Conservation (phyloP, 2,329 filamentous ascomycete genomes). For the Fusarium nanum region DNA sequence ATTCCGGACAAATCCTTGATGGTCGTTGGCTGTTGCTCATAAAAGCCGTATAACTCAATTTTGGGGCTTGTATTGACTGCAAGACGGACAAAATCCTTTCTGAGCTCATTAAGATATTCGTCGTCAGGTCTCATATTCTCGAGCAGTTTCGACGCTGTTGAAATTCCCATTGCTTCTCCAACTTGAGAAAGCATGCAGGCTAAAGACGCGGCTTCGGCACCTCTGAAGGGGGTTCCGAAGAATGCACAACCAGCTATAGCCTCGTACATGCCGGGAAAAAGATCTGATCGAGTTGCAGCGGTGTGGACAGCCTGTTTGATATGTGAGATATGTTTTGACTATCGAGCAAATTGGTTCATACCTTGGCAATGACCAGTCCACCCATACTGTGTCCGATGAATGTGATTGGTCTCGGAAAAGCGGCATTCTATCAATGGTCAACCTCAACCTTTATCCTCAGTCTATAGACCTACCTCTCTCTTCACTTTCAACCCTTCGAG, state of each 20-base stretch:
- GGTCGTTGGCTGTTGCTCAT: slow-evolving; percentile 54
- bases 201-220: slow-evolving; percentile 51
- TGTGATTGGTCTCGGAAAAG: slow-evolving; percentile 52
- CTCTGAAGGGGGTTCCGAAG: slow-evolving; percentile 57
- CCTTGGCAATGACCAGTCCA: slow-evolving; percentile 58
- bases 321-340: background rate
- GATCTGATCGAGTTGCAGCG: slow-evolving; percentile 51
- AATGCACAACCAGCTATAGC: slow-evolving; percentile 54
- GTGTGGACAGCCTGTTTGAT: slow-evolving; percentile 41
- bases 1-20: slow-evolving; percentile 53
- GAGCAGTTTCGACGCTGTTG: slow-evolving; percentile 53
- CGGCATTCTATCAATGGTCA: slow-evolving; percentile 1
- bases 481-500: slow-evolving; percentile 51
- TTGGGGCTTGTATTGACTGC: slow-evolving; percentile 51
- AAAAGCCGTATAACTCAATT: slow-evolving; percentile 55
- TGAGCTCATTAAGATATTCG: slow-evolving; percentile 53
- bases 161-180: slow-evolving; percentile 49
- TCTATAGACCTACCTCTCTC: slow-evolving; percentile 47
- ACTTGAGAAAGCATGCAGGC: slow-evolving; percentile 53
- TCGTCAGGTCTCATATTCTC: slow-evolving; percentile 56
- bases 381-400: slow-evolving; percentile 60
- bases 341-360: background rate
- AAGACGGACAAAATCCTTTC: slow-evolving; percentile 54
- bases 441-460: background rate
- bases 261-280: slow-evolving; percentile 55